phyloP scores from a whole-genome alignment of 345 rosid species.

The Gossypium turneri region DNA sequence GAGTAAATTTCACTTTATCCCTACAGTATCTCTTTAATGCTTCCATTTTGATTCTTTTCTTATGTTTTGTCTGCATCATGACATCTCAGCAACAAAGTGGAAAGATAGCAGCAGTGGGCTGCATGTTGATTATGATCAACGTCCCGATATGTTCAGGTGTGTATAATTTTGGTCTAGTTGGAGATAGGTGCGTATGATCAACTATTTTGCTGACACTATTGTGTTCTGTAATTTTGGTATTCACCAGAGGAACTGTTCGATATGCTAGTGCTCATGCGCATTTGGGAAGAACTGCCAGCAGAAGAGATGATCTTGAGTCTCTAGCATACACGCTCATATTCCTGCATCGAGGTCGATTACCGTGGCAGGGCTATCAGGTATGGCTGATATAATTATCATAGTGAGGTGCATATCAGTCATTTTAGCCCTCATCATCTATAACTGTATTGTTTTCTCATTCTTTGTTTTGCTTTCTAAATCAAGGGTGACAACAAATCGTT shows the following conservation, averaged over 20 bases:
- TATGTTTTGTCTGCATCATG: slow-evolving; percentile 12
- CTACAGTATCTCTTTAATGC: not conserved
- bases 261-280: slow-evolving; percentile 99
- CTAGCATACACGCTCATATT: slow-evolving; percentile 94
- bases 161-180: slow-evolving; percentile 7
- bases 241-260: slow-evolving; percentile 83
- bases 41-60: slow-evolving; percentile 17
- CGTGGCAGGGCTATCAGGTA: slow-evolving; percentile 99
- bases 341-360: slow-evolving; percentile 90
- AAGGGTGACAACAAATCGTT: slow-evolving; percentile 98
- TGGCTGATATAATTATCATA: slow-evolving; percentile 2
- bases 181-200: not conserved
- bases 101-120: slow-evolving; percentile 62
- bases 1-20: slow-evolving; percentile 17
- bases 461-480: slow-evolving; percentile 13
- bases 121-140: slow-evolving; percentile 97
- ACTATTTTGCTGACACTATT: not conserved
- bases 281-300: slow-evolving; percentile 91
- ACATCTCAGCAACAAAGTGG: slow-evolving; percentile 87
- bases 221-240: slow-evolving; percentile 18
- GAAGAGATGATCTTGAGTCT: slow-evolving; percentile 98
- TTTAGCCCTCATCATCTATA: not conserved
- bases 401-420: slow-evolving; percentile 4
- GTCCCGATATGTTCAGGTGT: slow-evolving; percentile 98
- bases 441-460: not conserved